Conservation (phyloP, 495 filamentous ascomycete species). For the Penicillium samsonianum region DNA sequence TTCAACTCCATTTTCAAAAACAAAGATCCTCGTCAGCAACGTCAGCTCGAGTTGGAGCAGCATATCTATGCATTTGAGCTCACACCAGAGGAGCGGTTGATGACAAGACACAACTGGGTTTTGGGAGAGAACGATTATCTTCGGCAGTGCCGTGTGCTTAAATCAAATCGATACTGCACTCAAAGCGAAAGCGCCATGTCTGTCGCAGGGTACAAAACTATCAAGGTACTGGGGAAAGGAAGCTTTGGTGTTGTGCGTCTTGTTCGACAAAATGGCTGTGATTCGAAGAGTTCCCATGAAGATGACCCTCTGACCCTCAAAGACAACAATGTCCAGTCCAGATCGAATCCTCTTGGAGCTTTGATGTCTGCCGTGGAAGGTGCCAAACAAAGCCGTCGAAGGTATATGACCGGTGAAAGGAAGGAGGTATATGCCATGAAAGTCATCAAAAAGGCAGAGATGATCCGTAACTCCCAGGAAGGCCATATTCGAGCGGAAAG, state of each 20-base stretch:
- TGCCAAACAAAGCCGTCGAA: slow-evolving; percentile 27
- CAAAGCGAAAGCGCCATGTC: slow-evolving; percentile 44
- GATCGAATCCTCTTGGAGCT: slow-evolving; percentile 8
- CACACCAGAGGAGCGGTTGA: slow-evolving; percentile 55
- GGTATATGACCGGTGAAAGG: slow-evolving; percentile 33
- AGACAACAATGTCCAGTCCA: not conserved
- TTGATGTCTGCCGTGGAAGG: slow-evolving; percentile 35
- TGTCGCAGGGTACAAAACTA: slow-evolving; percentile 69
- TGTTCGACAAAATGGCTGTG: slow-evolving; percentile 61
- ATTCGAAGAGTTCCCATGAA: not conserved
- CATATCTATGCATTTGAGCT: slow-evolving; percentile 55
- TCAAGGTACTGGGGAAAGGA: slow-evolving; percentile 89
- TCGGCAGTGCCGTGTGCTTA: slow-evolving; percentile 69
- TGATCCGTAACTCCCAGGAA: slow-evolving; percentile 88
- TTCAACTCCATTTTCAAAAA: slow-evolving; percentile 65
- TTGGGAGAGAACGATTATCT: slow-evolving; percentile 72
- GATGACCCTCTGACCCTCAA: slow-evolving; percentile 5
- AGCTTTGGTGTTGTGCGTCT: slow-evolving; percentile 91
- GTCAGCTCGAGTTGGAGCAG: slow-evolving; percentile 66
- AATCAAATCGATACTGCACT: slow-evolving; percentile 54
- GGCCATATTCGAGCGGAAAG: slow-evolving; percentile 88
- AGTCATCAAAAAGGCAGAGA: slow-evolving; percentile 87
- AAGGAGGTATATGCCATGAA: slow-evolving; percentile 90
- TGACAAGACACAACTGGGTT: slow-evolving; percentile 58
- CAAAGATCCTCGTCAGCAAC: slow-evolving; percentile 61